Evolutionary conservation across 139 green algal genomes (phyloP).

Genomic region (Coelastrella sp.): DNA sequence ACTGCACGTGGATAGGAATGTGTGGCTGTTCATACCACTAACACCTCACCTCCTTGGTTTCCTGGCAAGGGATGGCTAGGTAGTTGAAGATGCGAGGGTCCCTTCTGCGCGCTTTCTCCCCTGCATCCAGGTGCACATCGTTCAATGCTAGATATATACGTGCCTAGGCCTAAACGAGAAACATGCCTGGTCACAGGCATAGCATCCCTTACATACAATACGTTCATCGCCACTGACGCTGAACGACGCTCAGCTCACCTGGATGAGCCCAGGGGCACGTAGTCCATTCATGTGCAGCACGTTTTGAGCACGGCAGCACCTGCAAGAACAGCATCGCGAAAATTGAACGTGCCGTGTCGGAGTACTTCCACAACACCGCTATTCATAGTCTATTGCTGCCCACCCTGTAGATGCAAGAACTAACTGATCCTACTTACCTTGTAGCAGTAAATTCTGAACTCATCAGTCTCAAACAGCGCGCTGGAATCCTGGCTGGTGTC

Average conservation of each 20-base stretch:
- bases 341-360: not conserved
- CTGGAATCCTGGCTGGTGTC: not conserved
- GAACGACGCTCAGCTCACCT: not conserved
- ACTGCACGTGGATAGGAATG: not conserved
- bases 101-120: constrained; percentile 88
- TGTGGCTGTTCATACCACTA: not conserved
- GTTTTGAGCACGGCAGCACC: constrained; percentile 69
- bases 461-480: constrained; percentile 63
- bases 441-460: constrained; percentile 81
- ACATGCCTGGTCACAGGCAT: not conserved
- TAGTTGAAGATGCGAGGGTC: constrained; percentile 86
- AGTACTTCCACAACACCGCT: not conserved
- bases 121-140: not conserved
- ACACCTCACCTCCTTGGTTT: constrained; percentile 43
- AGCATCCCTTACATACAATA: not conserved
- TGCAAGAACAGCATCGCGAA: constrained; percentile 20
- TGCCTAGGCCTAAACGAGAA: not conserved
- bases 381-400: not conserved
- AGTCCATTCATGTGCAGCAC: constrained; percentile 79
- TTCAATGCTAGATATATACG: not conserved
- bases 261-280: constrained; percentile 90
- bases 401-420: not conserved
- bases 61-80: constrained; percentile 57
- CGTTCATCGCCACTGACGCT: too few relatives aligned
- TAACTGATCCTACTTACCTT: constrained; percentile 58